phyloP scores from a whole-genome alignment of 352 stramenopile species.

The Phytophthora foliorum region DNA sequence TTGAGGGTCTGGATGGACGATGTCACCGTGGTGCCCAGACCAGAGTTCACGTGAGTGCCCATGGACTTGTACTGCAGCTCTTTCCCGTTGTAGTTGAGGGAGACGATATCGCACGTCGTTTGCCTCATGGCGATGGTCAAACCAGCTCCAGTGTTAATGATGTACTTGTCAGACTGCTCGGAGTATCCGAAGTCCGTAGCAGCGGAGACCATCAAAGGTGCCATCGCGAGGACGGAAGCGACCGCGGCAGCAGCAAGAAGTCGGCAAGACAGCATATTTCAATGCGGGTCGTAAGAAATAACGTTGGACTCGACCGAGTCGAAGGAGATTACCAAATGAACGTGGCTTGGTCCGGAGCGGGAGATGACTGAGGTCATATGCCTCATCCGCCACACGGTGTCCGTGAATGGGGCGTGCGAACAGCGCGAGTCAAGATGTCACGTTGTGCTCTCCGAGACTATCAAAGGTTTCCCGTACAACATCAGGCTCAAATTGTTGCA shows the following conservation, averaged over 20 bases:
- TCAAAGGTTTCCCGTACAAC: conserved; percentile 21
- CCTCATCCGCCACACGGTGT: conserved; percentile 23
- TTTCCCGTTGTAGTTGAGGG: conserved; percentile 48
- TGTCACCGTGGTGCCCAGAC: conserved; percentile 34
- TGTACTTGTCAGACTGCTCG: conserved; percentile 39
- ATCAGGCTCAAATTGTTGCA: conserved; percentile 23
- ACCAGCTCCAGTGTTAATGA: conserved; percentile 44
- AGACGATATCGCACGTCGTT: conserved; percentile 51
- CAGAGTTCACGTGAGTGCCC: conserved; percentile 54
- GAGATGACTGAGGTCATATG: neutral
- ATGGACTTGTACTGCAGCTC: conserved; percentile 59
- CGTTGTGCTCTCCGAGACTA: conserved; percentile 3
- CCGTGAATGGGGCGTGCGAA: conserved; percentile 21
- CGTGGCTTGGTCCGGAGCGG: neutral
- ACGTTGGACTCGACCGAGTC: conserved; percentile 6
- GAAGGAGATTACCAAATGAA: conserved; percentile 22
- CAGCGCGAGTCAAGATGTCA: conserved; percentile 16
- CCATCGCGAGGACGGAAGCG: conserved; percentile 12
- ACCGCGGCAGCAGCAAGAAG: conserved; percentile 16
- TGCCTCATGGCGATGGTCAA: conserved; percentile 47
- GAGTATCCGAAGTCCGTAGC: conserved; percentile 47
- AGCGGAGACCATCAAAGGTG: conserved; percentile 17
- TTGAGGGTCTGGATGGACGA: conserved; percentile 45
- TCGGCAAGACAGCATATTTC: conserved; percentile 28
- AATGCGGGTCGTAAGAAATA: neutral